phyloP scores from a whole-genome alignment of 495 filamentous ascomycete species.

The Daldinia grandis region DNA sequence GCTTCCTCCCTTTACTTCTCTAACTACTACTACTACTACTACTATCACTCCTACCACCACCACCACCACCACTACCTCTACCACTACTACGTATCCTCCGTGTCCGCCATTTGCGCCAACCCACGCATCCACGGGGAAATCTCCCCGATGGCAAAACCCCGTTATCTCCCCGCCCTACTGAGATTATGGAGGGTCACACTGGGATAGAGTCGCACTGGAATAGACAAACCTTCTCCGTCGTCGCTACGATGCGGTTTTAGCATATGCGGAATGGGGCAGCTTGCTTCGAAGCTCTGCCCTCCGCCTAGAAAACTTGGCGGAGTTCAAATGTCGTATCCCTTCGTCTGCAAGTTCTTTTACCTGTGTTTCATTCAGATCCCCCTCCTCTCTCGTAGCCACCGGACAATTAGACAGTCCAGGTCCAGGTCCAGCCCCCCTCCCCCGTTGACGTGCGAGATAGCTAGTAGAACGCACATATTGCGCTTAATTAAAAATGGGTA shows the following conservation, averaged over 20 bases:
- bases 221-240: slow-evolving; percentile 29
- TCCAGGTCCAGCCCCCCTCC: background rate
- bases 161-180: slow-evolving; percentile 33
- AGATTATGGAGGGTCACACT: slow-evolving; percentile 34
- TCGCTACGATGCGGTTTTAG: background rate
- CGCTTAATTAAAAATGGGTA: background rate
- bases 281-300: background rate
- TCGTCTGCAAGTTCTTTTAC: background rate
- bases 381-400: background rate
- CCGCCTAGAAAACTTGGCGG: background rate
- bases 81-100: slow-evolving; percentile 23
- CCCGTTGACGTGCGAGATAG: background rate
- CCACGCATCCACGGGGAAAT: slow-evolving; percentile 15
- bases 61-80: background rate
- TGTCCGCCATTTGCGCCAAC: slow-evolving; percentile 23
- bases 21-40: background rate
- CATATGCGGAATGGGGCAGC: background rate
- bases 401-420: background rate
- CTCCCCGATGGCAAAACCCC: slow-evolving; percentile 35
- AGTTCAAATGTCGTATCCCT: background rate
- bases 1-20: background rate
- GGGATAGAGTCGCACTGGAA: slow-evolving; percentile 4
- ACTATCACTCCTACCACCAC: background rate
- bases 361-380: background rate
- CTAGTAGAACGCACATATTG: background rate